A percentile compares a stretch with the other conserved stretches of the same genome.
These are phyloP conservation scores for Colletotrichum zoysiae DNA, from an alignment of 2,329 filamentous ascomycete genomes.

Conservation along the genomic window DNA sequence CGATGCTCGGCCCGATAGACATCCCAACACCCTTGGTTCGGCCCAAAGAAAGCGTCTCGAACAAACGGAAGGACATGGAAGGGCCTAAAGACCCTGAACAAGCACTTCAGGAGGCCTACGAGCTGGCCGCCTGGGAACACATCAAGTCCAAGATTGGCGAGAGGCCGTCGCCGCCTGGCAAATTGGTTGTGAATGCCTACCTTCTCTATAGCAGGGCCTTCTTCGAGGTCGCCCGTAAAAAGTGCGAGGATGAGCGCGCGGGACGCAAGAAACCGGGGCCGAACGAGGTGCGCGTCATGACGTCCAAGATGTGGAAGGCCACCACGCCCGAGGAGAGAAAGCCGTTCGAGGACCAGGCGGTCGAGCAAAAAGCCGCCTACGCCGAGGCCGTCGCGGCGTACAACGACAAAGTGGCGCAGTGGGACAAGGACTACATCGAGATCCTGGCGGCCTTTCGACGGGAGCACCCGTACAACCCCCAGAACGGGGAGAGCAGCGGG, in stretches of 20 bases:
- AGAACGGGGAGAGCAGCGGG: conserved; percentile 43
- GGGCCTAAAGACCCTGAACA: conserved; percentile 62
- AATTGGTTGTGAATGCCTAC: conserved; percentile 86
- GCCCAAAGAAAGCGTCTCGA: conserved; percentile 66
- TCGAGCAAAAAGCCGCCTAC: conserved; percentile 77
- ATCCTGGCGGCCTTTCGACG: conserved; percentile 65
- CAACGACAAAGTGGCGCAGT: conserved; percentile 72
- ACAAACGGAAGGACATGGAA: conserved; percentile 68
- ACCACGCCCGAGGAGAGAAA: conserved; percentile 76
- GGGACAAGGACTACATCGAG: conserved; percentile 76
- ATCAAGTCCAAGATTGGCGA: conserved; percentile 75
- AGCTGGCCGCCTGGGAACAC: conserved; percentile 65
- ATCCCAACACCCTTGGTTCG: conserved; percentile 82
- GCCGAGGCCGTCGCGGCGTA: conserved; percentile 69
- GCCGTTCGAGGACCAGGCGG: conserved; percentile 82
- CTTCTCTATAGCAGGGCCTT: conserved; percentile 87
- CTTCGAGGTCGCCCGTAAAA: conserved; percentile 71
- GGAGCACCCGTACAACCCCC: conserved; percentile 61
- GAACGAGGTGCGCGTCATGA: conserved; percentile 86
- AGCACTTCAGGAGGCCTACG: conserved; percentile 68
- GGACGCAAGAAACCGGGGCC: conserved; percentile 75
- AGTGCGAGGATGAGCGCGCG: conserved; percentile 73
- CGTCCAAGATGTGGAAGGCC: conserved; percentile 92
- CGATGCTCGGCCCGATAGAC: conserved; percentile 83
- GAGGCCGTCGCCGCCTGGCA: conserved; percentile 77